phyloP scores from a whole-genome alignment of 1,284 basidiomycete species.

The Rhodotorula mucilaginosa region DNA sequence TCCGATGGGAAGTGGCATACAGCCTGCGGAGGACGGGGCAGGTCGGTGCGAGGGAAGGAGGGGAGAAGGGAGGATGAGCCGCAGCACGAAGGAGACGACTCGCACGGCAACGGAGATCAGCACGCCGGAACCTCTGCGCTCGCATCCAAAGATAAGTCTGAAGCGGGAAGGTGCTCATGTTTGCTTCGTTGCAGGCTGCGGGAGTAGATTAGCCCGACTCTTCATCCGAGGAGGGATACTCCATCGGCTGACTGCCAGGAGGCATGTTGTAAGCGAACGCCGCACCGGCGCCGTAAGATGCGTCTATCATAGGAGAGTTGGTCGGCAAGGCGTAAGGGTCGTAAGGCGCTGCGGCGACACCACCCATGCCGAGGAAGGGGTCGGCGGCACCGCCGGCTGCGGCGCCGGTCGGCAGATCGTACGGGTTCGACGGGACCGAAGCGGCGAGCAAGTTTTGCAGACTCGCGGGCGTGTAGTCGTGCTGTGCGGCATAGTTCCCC shows the following conservation, averaged over 20 bases:
- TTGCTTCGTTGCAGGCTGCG: neutral
- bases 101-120: too few species aligned
- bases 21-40: too few species aligned
- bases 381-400: conserved; percentile 1
- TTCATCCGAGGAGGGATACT: conserved; percentile 19
- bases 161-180: neutral
- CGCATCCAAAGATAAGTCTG: neutral
- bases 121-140: neutral
- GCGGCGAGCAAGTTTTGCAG: conserved; percentile 22
- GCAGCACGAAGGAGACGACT: too few species aligned
- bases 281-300: conserved; percentile 10
- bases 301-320: conserved; percentile 5
- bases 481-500: neutral
- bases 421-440: conserved; percentile 13
- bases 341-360: neutral
- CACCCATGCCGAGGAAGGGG: conserved; percentile 12
- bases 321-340: conserved; percentile 28
- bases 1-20: too few species aligned
- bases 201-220: conserved; percentile 1
- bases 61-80: too few species aligned
- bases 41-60: too few species aligned
- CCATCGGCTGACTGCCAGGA: conserved; percentile 16
- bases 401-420: conserved; percentile 15
- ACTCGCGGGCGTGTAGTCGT: conserved; percentile 9
- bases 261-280: conserved; percentile 21